Conservation (phyloP, 225 moss, liverwort and hornwort genomes). For the Pleurozium schreberi region DNA sequence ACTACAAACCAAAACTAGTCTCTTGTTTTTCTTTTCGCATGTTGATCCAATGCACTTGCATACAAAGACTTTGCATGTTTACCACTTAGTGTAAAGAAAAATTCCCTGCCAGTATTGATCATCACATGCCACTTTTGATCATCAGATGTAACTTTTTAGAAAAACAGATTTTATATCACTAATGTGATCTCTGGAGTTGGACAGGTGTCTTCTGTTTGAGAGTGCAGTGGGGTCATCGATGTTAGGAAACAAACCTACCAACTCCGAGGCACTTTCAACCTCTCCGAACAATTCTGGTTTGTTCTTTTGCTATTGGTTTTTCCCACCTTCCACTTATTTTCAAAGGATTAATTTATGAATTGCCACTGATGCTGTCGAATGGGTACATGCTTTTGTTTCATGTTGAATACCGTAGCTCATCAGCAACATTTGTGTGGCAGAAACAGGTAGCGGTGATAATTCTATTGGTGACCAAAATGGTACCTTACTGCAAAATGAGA, state of each 20-base stretch:
- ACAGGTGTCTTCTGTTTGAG: slow-evolving; percentile 48
- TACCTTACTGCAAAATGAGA: slow-evolving; percentile 7
- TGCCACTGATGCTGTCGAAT: neutral
- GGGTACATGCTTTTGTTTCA: neutral
- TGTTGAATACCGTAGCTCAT: neutral
- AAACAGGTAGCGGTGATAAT: slow-evolving; percentile 11
- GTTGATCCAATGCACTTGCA: neutral
- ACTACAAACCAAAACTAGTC: neutral
- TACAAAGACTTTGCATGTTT: neutral
- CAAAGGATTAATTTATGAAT: neutral
- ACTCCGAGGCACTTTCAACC: neutral
- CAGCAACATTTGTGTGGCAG: neutral
- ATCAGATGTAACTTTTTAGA: neutral
- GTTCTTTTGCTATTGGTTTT: neutral
- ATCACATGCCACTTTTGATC: neutral
- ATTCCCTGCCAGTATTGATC: neutral
- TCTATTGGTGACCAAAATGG: slow-evolving; percentile 7
- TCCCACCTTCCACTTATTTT: neutral
- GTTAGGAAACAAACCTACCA: neutral
- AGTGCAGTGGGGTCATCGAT: slow-evolving; percentile 32
- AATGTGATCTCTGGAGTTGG: neutral
- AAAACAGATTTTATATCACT: neutral
- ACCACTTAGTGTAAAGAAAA: neutral
- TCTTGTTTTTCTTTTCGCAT: neutral
- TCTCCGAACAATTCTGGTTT: slow-evolving; percentile 6